phyloP scores from a whole-genome alignment of 768 basidiomycete genomes.

The Wakefieldia striispora region DNA sequence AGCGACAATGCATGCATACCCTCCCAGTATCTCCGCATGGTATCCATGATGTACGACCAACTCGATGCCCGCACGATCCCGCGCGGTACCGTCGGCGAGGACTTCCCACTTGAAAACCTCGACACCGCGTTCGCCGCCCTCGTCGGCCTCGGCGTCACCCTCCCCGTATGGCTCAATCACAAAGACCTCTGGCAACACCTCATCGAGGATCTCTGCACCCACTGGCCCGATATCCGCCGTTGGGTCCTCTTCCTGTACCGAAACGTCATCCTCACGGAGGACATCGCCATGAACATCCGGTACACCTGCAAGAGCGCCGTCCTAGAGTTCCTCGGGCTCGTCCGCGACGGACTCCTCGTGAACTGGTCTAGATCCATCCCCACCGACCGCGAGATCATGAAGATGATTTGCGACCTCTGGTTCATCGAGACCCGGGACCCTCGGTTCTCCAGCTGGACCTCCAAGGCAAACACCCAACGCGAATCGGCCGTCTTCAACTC shows the following conservation, averaged over 20 bases:
- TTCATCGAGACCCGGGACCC: constrained; percentile 25
- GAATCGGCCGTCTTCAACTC: constrained; percentile 30
- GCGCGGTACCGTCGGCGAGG: neutral
- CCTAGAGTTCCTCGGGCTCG: constrained; percentile 26
- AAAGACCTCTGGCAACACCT: constrained; percentile 13
- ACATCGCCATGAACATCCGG: constrained; percentile 10
- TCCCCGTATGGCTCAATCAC: constrained; percentile 24
- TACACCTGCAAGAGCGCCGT: constrained; percentile 24
- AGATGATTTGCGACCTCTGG: constrained; percentile 29
- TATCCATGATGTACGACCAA: constrained; percentile 20
- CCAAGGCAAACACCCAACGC: constrained; percentile 14
- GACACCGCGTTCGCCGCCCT: constrained; percentile 15
- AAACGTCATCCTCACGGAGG: constrained; percentile 8
- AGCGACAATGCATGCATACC: constrained; percentile 11
- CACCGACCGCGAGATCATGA: constrained; percentile 26
- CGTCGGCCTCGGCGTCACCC: constrained; percentile 19
- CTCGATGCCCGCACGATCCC: constrained; percentile 23
- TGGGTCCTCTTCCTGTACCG: too few species aligned
- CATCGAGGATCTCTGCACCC: constrained; percentile 8
- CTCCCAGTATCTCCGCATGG: constrained; percentile 21
- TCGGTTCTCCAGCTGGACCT: constrained; percentile 23
- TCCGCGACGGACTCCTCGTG: constrained; percentile 24
- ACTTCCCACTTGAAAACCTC: constrained; percentile 6
- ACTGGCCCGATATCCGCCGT: constrained; percentile 26
- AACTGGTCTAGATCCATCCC: constrained; percentile 26